Evolutionary conservation across 2,329 filamentous ascomycete genomes (phyloP), one percentile per base, ranked within the genome.

Genomic region (Exophiala viscosa): DNA sequence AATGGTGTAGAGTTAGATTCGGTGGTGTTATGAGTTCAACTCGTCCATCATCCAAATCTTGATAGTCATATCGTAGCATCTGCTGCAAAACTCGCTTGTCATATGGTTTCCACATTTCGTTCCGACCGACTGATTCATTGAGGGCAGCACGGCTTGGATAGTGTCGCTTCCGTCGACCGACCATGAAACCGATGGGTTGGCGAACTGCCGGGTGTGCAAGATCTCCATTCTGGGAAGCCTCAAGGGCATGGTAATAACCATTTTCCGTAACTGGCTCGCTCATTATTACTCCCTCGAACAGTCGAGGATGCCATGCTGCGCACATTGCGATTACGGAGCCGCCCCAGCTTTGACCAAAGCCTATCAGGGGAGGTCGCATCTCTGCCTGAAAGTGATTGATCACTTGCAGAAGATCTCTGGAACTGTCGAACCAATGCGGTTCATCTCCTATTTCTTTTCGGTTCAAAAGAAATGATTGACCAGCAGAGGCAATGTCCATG

Each of bases 391-490:
- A 52, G 31, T 47, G n/a, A 40, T 52, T 52, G 33, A 52, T 34
- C 32, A 52, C 17, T 15, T 52, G 50, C 10, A 39, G 13, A 31
- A 52, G 35, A 28, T 52, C 50, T 18, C 45, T 14, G 28, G 50
- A 20, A 38, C 32, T 28, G 45, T 48, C 50, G 14, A 49, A 48
- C 50, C 50, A 49, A n/a, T 54, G 45, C 17, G 50, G 45, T 18
- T 54, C 45, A 44, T 50, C 51, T 6, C 51, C 45, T 14, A 45
- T 44, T 32, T 50, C 46, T 11, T 39, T 17, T 17, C 20, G n/a
- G 15, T 54, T 54, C 46, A 54, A 23, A 13, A 54, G 20, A 28
- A 43, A 54, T 6, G 51, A 54, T 39, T 54, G 51, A n/a, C 51
- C 39, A 9, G 28, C 23, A 7, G 45, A 35, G 17, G 46, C 51